Evolutionary conservation across 2,329 filamentous ascomycete genomes (phyloP).

Genomic region (Penicillium sp.): DNA sequence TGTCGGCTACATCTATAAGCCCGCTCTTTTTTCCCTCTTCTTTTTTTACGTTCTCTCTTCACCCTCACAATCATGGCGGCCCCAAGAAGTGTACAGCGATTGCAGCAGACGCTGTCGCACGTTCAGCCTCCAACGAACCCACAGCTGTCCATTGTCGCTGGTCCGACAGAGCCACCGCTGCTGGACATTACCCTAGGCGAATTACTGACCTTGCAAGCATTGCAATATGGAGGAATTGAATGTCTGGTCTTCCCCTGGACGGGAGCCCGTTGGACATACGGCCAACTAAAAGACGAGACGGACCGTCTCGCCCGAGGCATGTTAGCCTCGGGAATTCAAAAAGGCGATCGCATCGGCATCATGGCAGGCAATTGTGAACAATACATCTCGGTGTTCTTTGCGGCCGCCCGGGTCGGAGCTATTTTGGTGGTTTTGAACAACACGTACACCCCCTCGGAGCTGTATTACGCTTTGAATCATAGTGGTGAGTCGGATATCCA

Average conservation of each 20-base stretch:
- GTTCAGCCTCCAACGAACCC: constrained; percentile 19
- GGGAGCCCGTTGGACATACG: constrained; percentile 71
- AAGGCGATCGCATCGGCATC: constrained; percentile 71
- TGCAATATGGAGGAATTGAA: constrained; percentile 65
- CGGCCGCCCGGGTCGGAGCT: constrained; percentile 64
- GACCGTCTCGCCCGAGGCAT: constrained; percentile 65
- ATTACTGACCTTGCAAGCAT: constrained; percentile 69
- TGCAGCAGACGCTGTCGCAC: constrained; percentile 35
- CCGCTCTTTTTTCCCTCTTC: constrained; percentile 3
- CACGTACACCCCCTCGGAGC: constrained; percentile 74
- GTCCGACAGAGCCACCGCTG: constrained; percentile 68
- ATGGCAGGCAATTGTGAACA: constrained; percentile 67
- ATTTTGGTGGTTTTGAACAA: constrained; percentile 79
- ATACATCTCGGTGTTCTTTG: constrained; percentile 70
- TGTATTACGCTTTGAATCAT: constrained; percentile 69
- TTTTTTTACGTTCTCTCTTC: not conserved
- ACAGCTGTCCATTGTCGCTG: constrained; percentile 62
- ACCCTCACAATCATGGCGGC: constrained; percentile 23
- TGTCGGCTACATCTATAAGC: constrained; percentile 15
- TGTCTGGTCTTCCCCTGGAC: constrained; percentile 76
- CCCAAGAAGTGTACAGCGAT: constrained; percentile 27
- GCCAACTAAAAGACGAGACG: constrained; percentile 63
- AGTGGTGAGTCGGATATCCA: constrained; percentile 53
- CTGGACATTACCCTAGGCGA: constrained; percentile 72
- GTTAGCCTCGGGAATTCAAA: constrained; percentile 65